These are phyloP conservation scores for Hypoxylon sp. DNA, from an alignment of 2,329 filamentous ascomycete species.

Conservation along the genomic window DNA sequence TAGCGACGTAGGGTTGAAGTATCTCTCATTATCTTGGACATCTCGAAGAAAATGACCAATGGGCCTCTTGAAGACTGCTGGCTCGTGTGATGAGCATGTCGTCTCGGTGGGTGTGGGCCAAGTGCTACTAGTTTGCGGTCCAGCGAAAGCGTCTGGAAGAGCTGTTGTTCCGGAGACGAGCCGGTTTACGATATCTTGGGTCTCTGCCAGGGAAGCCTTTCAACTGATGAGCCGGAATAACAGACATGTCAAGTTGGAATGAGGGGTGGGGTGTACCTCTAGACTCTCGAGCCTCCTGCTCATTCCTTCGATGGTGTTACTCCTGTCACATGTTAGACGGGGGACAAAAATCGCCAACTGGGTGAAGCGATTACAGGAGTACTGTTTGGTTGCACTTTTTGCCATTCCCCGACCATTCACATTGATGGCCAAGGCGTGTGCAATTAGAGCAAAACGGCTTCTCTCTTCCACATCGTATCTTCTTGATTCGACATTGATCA, in stretches of 20 bases:
- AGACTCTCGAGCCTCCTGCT: constrained; percentile 16
- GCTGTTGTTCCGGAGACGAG: constrained; percentile 5
- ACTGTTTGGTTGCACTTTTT: constrained; percentile 24
- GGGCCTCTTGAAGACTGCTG: constrained; percentile 15
- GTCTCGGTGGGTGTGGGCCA: constrained; percentile 20
- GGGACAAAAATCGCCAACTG: neutral
- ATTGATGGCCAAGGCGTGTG: constrained; percentile 20
- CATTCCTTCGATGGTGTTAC: constrained; percentile 21
- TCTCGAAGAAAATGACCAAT: constrained; percentile 18
- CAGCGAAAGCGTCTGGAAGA: neutral
- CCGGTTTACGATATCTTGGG: constrained; percentile 17
- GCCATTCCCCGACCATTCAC: constrained; percentile 26
- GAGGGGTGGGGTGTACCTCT: constrained; percentile 5
- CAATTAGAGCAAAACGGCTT: constrained; percentile 26
- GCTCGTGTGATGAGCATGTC: neutral
- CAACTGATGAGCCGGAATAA: neutral
- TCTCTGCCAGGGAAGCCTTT: constrained; percentile 18
- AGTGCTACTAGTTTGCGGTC: neutral
- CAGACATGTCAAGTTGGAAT: neutral
- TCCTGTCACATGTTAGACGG: constrained; percentile 10
- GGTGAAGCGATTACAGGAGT: constrained; percentile 2
- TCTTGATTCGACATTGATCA: constrained; percentile 26
- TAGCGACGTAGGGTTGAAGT: constrained; percentile 17
- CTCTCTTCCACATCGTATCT: constrained; percentile 27
- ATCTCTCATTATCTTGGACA: constrained; percentile 10